Base-by-base conservation (phyloP, 768 basidiomycete species). In the Hortiboletus campestris region DNA sequence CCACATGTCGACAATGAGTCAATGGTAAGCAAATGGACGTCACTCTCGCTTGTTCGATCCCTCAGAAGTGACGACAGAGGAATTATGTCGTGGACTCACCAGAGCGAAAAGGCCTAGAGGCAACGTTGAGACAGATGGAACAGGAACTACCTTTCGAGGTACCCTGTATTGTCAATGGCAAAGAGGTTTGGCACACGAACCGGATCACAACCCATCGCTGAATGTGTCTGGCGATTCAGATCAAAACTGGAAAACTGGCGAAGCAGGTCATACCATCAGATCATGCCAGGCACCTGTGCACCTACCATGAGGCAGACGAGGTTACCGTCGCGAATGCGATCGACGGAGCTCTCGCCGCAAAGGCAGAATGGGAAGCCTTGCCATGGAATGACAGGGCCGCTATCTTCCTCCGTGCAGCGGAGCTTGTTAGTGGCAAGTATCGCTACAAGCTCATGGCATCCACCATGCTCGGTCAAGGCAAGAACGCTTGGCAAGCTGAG, bases 401-500 rank as follows among this genome's bases (percentile, higher is more conserved):
- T 38, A 96, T 99, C 73, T 99, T 98, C 78, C 80, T 99, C 61
- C 97, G 96, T 73, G 97, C 97, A 6, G 97, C 97, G 22, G 97
- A 99, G 71, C 84, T 99, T 48, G 84, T 94, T 54, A 87, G 91
- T 67, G 92, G 91, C 51, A 99, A 98, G 80, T 97, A 98, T 72
- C 81, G 97, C 60, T 96, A 95, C 77, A 88, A 88, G 75, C 78
- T 99, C 45, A 80, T 98, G 76, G 97, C 97, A 40, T 94, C 96
- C 39, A 98, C 96, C 42, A 97, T 99, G 75, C 80, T 99, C 45
- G 97, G 97, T 16, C 97, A 99, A 75, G 97, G 97, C 40, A 99
- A 99, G 84, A 99, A 98, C 70, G 88, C 82, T 16, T 99, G 97
- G 97, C 97, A 99, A 76, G 97, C 97, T 16, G 97, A 99, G 80